Conservation (phyloP, 257 asterid genomes). For the Nicotiana knightiana region DNA sequence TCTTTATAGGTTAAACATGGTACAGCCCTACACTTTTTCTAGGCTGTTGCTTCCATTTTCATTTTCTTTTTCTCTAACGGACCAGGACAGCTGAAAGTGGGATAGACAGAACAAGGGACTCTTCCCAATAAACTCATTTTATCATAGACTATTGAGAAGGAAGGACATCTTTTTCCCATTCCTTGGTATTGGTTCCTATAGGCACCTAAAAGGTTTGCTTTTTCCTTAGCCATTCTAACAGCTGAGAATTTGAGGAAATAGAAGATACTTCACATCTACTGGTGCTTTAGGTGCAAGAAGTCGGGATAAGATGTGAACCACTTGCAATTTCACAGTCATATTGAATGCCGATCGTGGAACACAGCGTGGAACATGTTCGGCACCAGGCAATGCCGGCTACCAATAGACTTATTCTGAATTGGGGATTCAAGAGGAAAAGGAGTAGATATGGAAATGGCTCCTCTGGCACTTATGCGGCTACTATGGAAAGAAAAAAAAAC, state of each 20-base stretch:
- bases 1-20: background rate
- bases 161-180: background rate
- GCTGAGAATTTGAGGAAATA: background rate
- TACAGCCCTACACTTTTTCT: background rate
- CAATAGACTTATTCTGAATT: background rate
- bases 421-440: conserved; percentile 1
- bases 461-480: background rate
- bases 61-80: background rate
- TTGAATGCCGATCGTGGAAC: background rate
- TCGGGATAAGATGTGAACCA: background rate
- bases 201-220: conserved; percentile 5
- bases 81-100: background rate
- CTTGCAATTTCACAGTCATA: background rate
- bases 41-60: background rate
- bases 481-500: background rate
- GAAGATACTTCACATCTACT: background rate
- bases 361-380: background rate
- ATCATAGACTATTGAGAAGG: background rate
- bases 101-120: background rate
- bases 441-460: background rate
- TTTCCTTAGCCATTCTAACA: background rate
- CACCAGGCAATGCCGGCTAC: background rate
- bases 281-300: background rate
- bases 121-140: conserved; percentile 2
- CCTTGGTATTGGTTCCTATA: conserved; percentile 1